phyloP scores from a whole-genome alignment of 768 basidiomycete species.

The Mrakia hoshinonis region DNA sequence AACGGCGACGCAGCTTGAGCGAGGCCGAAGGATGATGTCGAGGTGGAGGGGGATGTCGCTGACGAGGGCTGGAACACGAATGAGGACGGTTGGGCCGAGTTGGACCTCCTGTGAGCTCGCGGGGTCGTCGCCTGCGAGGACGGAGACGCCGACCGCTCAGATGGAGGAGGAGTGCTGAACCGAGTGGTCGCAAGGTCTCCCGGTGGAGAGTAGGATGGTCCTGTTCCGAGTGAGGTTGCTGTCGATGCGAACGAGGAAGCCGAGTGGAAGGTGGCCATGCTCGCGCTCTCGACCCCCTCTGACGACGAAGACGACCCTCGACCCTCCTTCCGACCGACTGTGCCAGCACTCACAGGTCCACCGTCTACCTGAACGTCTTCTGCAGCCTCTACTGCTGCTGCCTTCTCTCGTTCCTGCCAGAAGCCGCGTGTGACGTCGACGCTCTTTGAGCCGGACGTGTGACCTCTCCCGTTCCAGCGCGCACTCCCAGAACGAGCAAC shows the following conservation, averaged over 20 bases:
- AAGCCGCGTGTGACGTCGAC: slow-evolving; percentile 28
- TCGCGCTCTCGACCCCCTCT: background rate
- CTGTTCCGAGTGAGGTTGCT: background rate
- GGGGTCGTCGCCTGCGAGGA: slow-evolving; percentile 4
- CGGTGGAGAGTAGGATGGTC: slow-evolving; percentile 22
- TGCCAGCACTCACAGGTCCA: background rate
- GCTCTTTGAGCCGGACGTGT: slow-evolving; percentile 24
- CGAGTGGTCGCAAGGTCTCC: background rate
- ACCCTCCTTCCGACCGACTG: background rate
- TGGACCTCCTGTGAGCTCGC: slow-evolving; percentile 3
- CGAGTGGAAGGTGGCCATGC: slow-evolving; percentile 1
- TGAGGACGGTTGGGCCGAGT: slow-evolving; percentile 23
- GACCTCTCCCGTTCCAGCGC: slow-evolving; percentile 13
- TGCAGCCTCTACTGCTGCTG: slow-evolving; percentile 13
- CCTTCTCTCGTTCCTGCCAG: slow-evolving; percentile 24
- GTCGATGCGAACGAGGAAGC: slow-evolving; percentile 21
- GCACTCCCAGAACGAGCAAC: background rate
- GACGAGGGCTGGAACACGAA: slow-evolving; percentile 22
- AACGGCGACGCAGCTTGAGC: background rate
- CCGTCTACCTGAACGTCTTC: background rate
- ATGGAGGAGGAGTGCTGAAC: background rate
- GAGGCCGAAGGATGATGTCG: slow-evolving; percentile 9
- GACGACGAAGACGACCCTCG: slow-evolving; percentile 4
- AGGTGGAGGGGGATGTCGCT: background rate
- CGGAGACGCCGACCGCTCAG: background rate